phyloP scores from a whole-genome alignment of 306 rosid genomes.

The Castanea mollissima region DNA sequence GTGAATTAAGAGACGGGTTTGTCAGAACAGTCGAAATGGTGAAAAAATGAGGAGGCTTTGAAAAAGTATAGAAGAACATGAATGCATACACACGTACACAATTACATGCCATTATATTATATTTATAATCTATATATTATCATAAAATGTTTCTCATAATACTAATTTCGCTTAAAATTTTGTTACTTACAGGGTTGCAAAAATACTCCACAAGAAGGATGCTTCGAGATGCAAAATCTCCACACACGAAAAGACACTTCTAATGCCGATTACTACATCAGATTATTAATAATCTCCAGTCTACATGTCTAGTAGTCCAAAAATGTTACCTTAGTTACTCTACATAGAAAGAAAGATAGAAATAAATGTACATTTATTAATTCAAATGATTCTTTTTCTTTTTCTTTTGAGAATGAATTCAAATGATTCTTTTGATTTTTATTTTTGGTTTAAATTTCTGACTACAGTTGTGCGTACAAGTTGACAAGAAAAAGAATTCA shows the following conservation, averaged over 20 bases:
- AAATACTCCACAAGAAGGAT: conserved; percentile 48
- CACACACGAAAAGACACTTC: conserved; percentile 26
- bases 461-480: too few species aligned
- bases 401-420: too few species aligned
- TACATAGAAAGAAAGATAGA: too few species aligned
- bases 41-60: conserved; percentile 45
- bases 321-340: too few species aligned
- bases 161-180: not conserved
- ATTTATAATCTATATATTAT: not conserved
- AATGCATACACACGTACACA: not conserved
- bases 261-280: not conserved
- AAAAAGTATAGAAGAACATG: conserved; percentile 16
- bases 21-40: conserved; percentile 3
- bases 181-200: conserved; percentile 41
- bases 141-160: not conserved
- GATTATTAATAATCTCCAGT: too few species aligned
- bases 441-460: too few species aligned
- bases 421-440: too few species aligned
- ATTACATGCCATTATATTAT: not conserved
- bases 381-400: too few species aligned
- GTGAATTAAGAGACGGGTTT: conserved; percentile 29
- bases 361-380: too few species aligned
- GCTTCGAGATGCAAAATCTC: conserved; percentile 44
- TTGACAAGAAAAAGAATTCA: too few species aligned
- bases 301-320: too few species aligned